Evolutionary conservation across 345 rosid genomes (phyloP).

Genomic region (Eucalyptus pauciflora): DNA sequence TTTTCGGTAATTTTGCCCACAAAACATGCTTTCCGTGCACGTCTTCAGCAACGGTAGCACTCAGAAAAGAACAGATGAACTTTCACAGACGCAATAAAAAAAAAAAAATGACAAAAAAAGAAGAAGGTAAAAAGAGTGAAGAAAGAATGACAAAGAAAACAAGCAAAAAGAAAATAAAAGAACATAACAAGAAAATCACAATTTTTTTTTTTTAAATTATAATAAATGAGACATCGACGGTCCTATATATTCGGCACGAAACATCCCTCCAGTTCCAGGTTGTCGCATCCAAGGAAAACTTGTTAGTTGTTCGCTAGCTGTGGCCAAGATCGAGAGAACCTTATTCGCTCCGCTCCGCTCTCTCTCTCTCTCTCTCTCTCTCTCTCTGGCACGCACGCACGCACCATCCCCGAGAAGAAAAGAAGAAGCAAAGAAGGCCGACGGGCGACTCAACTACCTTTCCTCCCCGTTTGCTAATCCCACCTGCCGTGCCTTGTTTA

Average conservation of each 20-base stretch:
- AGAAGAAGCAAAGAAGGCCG: neutral
- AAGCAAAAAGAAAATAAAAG: neutral
- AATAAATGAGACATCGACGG: neutral
- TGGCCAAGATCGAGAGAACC: neutral
- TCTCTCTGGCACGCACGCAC: neutral
- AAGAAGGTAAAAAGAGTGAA: neutral
- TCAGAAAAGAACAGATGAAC: neutral
- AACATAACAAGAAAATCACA: too few relatives aligned
- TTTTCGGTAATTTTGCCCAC: neutral
- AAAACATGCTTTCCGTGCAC: neutral
- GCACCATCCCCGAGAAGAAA: neutral
- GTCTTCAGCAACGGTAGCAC: neutral
- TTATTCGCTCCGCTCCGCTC: neutral
- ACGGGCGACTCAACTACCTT: too few relatives aligned
- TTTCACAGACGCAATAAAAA: neutral
- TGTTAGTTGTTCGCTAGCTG: neutral
- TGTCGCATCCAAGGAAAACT: neutral
- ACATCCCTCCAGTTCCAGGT: neutral
- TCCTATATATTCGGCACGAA: neutral
- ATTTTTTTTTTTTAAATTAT: too few relatives aligned
- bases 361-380: neutral
- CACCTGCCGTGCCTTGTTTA: neutral
- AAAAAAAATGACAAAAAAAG: neutral
- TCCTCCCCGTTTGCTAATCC: neutral
- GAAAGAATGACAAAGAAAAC: too few relatives aligned